phyloP scores from a whole-genome alignment of 257 asterid genomes.

The Solanum dulcamara region DNA sequence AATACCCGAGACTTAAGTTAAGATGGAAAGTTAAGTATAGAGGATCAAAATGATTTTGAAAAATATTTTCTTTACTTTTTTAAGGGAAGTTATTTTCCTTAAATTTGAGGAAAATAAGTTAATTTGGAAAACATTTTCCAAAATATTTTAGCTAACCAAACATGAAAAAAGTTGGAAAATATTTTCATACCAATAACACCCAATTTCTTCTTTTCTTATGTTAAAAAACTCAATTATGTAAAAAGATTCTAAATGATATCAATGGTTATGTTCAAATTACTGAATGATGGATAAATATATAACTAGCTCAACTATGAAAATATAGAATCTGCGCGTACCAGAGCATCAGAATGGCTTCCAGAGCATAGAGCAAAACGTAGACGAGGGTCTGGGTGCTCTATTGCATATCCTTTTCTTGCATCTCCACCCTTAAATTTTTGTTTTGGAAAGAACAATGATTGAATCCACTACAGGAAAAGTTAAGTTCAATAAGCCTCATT shows the following conservation, averaged over 20 bases:
- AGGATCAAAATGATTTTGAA: too few species aligned
- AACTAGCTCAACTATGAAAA: not conserved
- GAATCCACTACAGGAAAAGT: constrained; percentile 57
- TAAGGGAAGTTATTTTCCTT: too few species aligned
- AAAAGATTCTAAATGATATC: not conserved
- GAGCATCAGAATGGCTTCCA: constrained; percentile 84
- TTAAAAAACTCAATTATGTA: not conserved
- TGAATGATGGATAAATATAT: not conserved
- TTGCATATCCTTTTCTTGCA: constrained; percentile 32
- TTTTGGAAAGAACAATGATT: constrained; percentile 53
- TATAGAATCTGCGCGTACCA: constrained; percentile 24
- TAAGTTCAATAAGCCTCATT: not conserved
- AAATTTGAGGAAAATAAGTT: too few species aligned
- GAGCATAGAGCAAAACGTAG: constrained; percentile 71
- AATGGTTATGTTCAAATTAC: not conserved
- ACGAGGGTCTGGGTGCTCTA: constrained; percentile 59
- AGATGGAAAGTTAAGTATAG: too few species aligned
- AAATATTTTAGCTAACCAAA: too few species aligned
- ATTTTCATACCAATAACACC: too few species aligned
- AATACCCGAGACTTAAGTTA: too few species aligned
- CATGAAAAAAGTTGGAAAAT: too few species aligned
- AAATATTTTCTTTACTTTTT: too few species aligned
- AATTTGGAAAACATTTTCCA: too few species aligned
- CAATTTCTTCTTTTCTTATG: not conserved
- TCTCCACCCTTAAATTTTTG: constrained; percentile 49